Evolutionary conservation across 306 rosid genomes (phyloP).

Genomic region (Corylus americana): DNA sequence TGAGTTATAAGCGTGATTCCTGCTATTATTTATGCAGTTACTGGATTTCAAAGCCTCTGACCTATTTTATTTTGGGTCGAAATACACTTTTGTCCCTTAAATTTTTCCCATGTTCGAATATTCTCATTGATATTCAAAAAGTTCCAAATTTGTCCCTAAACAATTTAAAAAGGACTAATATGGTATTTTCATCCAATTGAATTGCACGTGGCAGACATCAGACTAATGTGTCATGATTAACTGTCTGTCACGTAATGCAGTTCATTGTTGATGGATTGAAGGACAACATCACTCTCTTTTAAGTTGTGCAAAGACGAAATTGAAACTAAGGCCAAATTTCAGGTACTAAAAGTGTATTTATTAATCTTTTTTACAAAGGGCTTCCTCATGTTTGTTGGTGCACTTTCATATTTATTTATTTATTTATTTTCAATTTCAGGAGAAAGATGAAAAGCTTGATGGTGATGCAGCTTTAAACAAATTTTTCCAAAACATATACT

Average conservation of each 20-base stretch:
- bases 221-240: neutral
- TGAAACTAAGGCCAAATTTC: neutral
- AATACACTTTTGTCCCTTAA: neutral
- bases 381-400: neutral
- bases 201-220: neutral
- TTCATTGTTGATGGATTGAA: neutral
- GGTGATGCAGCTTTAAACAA: no score
- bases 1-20: no score
- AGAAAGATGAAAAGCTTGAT: no score
- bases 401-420: neutral
- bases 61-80: neutral
- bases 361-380: neutral
- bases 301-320: neutral
- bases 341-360: neutral
- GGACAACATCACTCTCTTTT: no score
- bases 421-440: no score
- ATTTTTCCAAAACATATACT: no score
- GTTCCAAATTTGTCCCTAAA: neutral
- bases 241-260: neutral
- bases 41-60: constrained; percentile 3
- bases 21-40: no score
- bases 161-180: neutral
- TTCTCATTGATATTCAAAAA: neutral
- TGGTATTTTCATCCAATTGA: neutral
- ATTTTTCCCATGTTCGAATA: neutral